phyloP scores from a whole-genome alignment of 257 asterid species.

The Primulina huaijiensis region DNA sequence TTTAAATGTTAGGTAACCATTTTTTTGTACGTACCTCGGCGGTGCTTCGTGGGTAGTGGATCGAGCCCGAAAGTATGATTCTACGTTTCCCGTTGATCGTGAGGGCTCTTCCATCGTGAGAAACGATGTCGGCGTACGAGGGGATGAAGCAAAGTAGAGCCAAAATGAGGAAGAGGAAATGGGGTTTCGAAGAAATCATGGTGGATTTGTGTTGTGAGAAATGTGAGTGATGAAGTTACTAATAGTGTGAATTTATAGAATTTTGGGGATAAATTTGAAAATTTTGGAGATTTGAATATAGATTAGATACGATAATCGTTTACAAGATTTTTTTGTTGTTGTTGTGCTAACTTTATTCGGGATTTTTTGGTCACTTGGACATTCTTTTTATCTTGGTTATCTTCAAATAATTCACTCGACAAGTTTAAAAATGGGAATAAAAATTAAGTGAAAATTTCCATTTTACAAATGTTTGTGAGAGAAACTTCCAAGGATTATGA shows the following conservation, averaged over 20 bases:
- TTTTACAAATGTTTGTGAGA: background rate
- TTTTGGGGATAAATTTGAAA: background rate
- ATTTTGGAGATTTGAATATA: background rate
- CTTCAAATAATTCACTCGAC: no score
- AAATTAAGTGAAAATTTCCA: no score
- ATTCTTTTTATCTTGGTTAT: background rate
- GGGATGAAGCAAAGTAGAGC: background rate
- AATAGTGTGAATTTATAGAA: background rate
- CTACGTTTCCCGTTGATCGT: constrained; percentile 51
- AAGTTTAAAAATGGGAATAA: background rate
- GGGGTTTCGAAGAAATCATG: background rate
- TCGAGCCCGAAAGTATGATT: constrained; percentile 61
- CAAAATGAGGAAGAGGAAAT: background rate
- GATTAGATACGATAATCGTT: background rate
- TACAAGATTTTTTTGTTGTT: no score
- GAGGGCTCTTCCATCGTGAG: constrained; percentile 62
- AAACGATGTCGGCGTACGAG: constrained; percentile 22
- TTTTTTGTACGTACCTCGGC: constrained; percentile 28
- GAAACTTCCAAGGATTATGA: no score
- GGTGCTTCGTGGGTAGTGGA: constrained; percentile 82
- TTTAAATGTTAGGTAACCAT: background rate
- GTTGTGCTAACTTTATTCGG: background rate
- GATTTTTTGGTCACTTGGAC: background rate
- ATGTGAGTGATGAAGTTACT: background rate
- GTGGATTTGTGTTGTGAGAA: background rate